Evolutionary conservation across 768 basidiomycete species (phyloP).

Genomic region (Hirschioporus abietinus): DNA sequence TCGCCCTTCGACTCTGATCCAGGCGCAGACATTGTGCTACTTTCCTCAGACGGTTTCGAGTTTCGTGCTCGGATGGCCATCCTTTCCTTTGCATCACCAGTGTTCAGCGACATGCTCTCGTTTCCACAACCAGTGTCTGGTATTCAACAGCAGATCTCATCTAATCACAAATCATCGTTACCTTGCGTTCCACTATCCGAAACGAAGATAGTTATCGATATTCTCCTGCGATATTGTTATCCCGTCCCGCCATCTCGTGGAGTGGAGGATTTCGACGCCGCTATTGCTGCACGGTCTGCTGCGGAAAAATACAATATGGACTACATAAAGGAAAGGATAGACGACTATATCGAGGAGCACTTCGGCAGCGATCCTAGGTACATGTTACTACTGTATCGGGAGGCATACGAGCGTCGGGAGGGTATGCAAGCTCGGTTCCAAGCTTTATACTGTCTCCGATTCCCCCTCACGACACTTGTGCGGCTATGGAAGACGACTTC

Average conservation of each 20-base stretch:
- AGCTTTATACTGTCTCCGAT: background rate
- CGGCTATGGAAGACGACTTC: background rate
- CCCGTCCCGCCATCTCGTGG: constrained; percentile 8
- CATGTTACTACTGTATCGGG: background rate
- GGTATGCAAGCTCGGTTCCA: background rate
- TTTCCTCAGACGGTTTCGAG: constrained; percentile 3
- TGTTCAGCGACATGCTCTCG: constrained; percentile 6
- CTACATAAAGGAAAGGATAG: constrained; percentile 1
- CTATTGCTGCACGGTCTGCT: constrained; percentile 10
- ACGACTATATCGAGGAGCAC: background rate
- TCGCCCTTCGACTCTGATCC: constrained; percentile 5
- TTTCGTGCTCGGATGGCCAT: constrained; percentile 5
- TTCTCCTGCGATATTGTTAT: constrained; percentile 13
- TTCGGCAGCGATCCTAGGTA: background rate
- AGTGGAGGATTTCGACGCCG: background rate
- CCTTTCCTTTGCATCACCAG: background rate
- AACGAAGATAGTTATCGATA: constrained; percentile 4
- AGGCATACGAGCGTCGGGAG: background rate
- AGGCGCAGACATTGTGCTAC: constrained; percentile 8
- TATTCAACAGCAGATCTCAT: background rate
- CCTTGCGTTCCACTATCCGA: background rate
- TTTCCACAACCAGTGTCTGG: background rate
- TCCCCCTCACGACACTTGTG: background rate
- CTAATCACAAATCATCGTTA: too few relatives aligned
- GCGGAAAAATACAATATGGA: constrained; percentile 21